These are phyloP conservation scores for Nitzschia sp. DNA, from an alignment of 108 stramenopile species.

Conservation along the genomic window DNA sequence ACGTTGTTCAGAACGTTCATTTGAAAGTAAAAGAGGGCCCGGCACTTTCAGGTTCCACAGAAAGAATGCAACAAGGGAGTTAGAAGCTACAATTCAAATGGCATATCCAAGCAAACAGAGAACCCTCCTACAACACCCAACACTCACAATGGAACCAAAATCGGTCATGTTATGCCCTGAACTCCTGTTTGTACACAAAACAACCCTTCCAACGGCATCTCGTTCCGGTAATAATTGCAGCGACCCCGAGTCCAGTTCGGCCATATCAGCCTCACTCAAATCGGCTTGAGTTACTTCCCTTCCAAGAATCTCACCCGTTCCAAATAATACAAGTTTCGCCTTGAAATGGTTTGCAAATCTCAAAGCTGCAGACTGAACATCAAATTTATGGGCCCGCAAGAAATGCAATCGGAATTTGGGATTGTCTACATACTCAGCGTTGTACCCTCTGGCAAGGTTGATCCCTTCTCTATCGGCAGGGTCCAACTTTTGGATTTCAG, in stretches of 20 bases:
- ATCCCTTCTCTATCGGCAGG: neutral
- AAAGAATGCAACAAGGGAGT: neutral
- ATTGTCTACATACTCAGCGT: neutral
- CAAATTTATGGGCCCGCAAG: constrained; percentile 4
- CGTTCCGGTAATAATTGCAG: constrained; percentile 19
- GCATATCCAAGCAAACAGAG: neutral
- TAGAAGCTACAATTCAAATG: neutral
- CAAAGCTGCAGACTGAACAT: constrained; percentile 18
- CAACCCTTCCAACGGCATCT: constrained; percentile 21
- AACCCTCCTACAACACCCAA: neutral
- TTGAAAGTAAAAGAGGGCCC: constrained; percentile 1
- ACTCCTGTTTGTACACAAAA: neutral
- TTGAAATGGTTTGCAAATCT: constrained; percentile 29
- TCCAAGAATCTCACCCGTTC: constrained; percentile 18
- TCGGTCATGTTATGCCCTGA: neutral
- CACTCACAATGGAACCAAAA: neutral
- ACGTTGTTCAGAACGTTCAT: constrained; percentile 3
- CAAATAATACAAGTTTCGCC: constrained; percentile 27
- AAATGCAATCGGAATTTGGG: neutral
- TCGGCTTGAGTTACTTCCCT: constrained; percentile 20
- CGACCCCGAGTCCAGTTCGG: constrained; percentile 2
- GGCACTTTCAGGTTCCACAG: neutral
- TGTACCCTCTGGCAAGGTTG: neutral
- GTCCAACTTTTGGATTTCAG: neutral
- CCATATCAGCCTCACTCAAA: neutral